phyloP scores from a whole-genome alignment of 306 rosid genomes.

The Corylus americana region DNA sequence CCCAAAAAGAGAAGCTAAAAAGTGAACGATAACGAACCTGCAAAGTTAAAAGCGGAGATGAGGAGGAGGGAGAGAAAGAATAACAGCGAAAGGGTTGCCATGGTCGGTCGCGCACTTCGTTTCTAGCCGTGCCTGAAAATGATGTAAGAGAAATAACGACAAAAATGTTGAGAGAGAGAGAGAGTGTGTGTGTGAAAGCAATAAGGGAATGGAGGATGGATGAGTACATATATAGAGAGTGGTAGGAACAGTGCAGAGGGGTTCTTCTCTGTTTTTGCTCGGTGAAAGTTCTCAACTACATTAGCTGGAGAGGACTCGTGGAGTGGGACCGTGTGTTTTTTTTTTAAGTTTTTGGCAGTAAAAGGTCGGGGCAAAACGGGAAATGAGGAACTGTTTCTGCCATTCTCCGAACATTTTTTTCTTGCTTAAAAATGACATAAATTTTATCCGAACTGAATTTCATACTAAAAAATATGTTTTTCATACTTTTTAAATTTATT shows the following conservation, averaged over 20 bases:
- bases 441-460: no score
- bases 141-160: no score
- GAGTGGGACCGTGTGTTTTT: not conserved
- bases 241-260: not conserved
- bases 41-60: constrained; percentile 28
- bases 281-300: not conserved
- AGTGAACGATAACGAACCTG: constrained; percentile 41
- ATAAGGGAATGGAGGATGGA: not conserved
- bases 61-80: constrained; percentile 44
- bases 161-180: not conserved
- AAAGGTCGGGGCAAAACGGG: not conserved
- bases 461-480: no score
- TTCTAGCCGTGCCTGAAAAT: not conserved
- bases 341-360: not conserved
- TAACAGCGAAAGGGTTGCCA: constrained; percentile 39
- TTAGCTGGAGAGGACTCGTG: not conserved
- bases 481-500: no score
- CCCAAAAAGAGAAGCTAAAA: not conserved
- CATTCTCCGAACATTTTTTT: no score
- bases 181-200: not conserved
- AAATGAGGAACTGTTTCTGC: not conserved
- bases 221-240: not conserved
- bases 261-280: not conserved
- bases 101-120: constrained; percentile 23
- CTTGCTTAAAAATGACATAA: no score